Percentiles rank a stretch among this genome's conserved stretches.
Conservation (phyloP, 1,284 basidiomycete genomes). For the Boletus semigastroideus region DNA sequence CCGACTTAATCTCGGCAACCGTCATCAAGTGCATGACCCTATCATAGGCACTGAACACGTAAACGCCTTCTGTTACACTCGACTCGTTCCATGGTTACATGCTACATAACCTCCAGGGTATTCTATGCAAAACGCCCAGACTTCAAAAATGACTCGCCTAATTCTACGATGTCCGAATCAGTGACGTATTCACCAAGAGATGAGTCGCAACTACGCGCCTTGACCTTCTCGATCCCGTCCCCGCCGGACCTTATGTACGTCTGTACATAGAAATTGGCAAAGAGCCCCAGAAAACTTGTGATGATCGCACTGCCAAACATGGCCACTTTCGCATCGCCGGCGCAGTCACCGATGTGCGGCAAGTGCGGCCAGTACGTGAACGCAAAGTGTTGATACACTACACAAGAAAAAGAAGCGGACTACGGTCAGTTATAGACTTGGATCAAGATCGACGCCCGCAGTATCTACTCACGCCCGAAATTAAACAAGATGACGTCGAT, state of each 20-base stretch:
- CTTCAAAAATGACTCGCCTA: no score
- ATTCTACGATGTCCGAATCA: no score
- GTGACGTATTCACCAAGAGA: neutral
- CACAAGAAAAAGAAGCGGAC: no score
- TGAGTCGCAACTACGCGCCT: conserved; percentile 3
- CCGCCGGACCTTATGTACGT: conserved; percentile 61
- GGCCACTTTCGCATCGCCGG: conserved; percentile 84
- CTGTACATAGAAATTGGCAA: conserved; percentile 86
- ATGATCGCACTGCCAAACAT: conserved; percentile 84
- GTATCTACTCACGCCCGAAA: conserved; percentile 77
- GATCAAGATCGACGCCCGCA: no score
- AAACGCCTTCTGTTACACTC: no score
- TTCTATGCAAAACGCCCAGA: no score
- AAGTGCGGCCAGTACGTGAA: conserved; percentile 60
- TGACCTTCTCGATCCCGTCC: conserved; percentile 1
- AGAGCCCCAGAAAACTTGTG: conserved; percentile 84
- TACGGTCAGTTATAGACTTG: no score
- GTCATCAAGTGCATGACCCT: no score
- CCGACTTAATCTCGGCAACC: conserved; percentile 23
- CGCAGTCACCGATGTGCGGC: conserved; percentile 78
- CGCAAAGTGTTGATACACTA: conserved; percentile 84
- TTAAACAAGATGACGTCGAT: conserved; percentile 86
- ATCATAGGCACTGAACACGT: no score
- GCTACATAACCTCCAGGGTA: no score
- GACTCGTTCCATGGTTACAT: no score